Evolutionary conservation across 2,329 filamentous ascomycete species (phyloP).

Genomic region (Chrysoporthe cubensis): DNA sequence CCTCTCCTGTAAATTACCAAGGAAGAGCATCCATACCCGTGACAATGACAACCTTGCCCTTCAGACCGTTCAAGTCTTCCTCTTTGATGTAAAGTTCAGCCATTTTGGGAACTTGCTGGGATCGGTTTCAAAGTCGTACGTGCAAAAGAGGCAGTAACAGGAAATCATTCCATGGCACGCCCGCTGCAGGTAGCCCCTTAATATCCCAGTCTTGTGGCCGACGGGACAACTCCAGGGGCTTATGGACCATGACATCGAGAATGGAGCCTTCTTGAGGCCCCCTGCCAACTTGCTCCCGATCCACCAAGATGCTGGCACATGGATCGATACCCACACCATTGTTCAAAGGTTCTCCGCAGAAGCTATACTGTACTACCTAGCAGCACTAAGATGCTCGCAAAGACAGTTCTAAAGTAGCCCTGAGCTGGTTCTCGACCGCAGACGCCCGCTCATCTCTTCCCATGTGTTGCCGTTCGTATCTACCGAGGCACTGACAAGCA

Average conservation of each 20-base stretch:
- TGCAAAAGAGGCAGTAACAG: background rate
- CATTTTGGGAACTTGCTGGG: constrained; percentile 39
- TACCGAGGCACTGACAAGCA: too few relatives aligned
- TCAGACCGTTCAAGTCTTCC: constrained; percentile 46
- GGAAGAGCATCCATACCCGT: constrained; percentile 37
- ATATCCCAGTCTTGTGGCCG: background rate
- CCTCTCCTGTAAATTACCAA: background rate
- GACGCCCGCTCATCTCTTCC: too few relatives aligned
- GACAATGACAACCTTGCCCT: constrained; percentile 55
- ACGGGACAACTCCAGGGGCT: background rate
- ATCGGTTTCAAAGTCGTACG: background rate
- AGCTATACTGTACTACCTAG: too few relatives aligned
- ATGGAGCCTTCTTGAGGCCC: background rate
- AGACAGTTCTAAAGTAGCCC: too few relatives aligned
- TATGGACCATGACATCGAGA: background rate
- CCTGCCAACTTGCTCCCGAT: background rate
- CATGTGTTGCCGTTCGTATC: too few relatives aligned
- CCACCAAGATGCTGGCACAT: background rate
- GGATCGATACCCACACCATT: background rate
- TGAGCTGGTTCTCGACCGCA: too few relatives aligned
- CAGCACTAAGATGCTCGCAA: too few relatives aligned
- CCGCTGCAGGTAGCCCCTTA: constrained; percentile 1
- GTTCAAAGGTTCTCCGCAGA: too few relatives aligned
- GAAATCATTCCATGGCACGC: background rate
- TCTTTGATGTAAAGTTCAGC: constrained; percentile 51